Percentiles rank a stretch among this genome's conserved stretches.
phyloP scores from a whole-genome alignment of 148 eudicot species.

The Heliamphora exappendiculata region DNA sequence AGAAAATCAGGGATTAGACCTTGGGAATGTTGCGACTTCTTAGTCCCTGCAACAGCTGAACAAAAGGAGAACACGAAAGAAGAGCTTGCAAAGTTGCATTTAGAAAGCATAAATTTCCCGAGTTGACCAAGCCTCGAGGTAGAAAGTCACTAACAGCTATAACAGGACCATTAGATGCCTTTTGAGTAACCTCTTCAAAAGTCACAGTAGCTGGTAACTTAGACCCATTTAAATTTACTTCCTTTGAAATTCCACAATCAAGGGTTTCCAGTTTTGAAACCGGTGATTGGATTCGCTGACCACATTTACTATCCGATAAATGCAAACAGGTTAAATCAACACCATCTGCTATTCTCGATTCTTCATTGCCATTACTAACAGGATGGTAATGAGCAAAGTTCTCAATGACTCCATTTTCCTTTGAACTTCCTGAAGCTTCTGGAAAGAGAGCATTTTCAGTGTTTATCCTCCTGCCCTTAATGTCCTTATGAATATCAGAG shows the following conservation, averaged over 20 bases:
- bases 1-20: conserved; percentile 31
- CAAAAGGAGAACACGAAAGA: conserved; percentile 86
- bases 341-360: conserved; percentile 18
- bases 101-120: conserved; percentile 86
- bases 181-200: conserved; percentile 21
- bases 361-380: conserved; percentile 33
- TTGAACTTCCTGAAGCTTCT: conserved; percentile 16
- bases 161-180: conserved; percentile 37
- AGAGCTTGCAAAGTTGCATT: conserved; percentile 95
- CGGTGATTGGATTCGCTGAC: conserved; percentile 12
- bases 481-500: conserved; percentile 22
- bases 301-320: conserved; percentile 23
- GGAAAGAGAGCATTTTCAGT: conserved; percentile 14
- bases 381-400: conserved; percentile 10
- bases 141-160: conserved; percentile 34
- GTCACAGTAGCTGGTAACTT: conserved; percentile 17
- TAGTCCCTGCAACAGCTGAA: conserved; percentile 68
- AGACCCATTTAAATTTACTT: conserved; percentile 27
- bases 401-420: conserved; percentile 42
- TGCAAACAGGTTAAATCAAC: conserved; percentile 25
- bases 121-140: conserved; percentile 85
- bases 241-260: conserved; percentile 18
- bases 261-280: conserved; percentile 7
- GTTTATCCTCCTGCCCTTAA: conserved; percentile 6
- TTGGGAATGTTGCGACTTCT: conserved; percentile 52